Evolutionary conservation across 306 rosid species (phyloP).

Genomic region (Vigna mungo): DNA sequence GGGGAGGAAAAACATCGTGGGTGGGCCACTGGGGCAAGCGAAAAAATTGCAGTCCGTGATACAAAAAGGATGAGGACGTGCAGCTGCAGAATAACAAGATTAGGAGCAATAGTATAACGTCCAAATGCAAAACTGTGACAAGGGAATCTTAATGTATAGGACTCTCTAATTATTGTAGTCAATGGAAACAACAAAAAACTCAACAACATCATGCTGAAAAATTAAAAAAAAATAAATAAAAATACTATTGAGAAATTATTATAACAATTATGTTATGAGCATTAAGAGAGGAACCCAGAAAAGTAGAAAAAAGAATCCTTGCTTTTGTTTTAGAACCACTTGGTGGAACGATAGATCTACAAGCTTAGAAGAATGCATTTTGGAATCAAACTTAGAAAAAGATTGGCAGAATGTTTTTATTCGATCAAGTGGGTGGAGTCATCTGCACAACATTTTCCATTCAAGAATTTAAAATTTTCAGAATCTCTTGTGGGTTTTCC

Average conservation of each 20-base stretch:
- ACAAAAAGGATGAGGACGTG: conserved; percentile 32
- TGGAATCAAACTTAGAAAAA: conserved; percentile 37
- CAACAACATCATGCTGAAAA: neutral
- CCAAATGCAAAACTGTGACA: conserved; percentile 43
- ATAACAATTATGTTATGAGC: conserved; percentile 14
- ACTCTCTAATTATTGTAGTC: conserved; percentile 35
- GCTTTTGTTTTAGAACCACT: conserved; percentile 42
- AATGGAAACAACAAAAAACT: neutral
- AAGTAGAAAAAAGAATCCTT: conserved; percentile 32
- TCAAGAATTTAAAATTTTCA: conserved; percentile 20
- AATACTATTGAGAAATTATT: neutral
- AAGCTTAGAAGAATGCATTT: conserved; percentile 7
- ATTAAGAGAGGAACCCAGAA: conserved; percentile 21
- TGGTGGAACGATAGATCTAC: conserved; percentile 33
- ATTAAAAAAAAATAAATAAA: neutral
- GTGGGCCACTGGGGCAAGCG: conserved; percentile 51
- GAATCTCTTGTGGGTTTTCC: conserved; percentile 48
- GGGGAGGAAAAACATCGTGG: neutral
- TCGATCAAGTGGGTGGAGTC: conserved; percentile 38
- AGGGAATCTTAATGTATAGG: conserved; percentile 41
- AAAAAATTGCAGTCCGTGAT: conserved; percentile 44
- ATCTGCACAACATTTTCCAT: conserved; percentile 3
- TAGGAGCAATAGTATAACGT: conserved; percentile 37
- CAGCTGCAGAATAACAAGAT: conserved; percentile 32
- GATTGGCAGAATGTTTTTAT: conserved; percentile 40